These are phyloP conservation scores for Geosmithia morbida DNA, from an alignment of 2,329 filamentous ascomycete species.

Conservation along the genomic window DNA sequence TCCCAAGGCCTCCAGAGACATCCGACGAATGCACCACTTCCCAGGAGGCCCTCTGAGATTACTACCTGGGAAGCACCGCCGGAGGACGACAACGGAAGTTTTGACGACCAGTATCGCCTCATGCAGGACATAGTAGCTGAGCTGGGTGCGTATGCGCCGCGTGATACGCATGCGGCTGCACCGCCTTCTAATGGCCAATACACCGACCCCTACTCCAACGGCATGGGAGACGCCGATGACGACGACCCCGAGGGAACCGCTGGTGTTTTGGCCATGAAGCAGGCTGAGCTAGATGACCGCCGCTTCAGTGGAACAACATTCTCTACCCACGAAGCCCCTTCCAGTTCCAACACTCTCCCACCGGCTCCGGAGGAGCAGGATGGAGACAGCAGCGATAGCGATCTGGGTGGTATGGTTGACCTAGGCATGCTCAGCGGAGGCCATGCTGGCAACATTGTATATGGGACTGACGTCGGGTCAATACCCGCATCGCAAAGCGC, in stretches of 20 bases:
- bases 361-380: constrained; percentile 33
- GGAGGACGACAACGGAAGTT: constrained; percentile 13
- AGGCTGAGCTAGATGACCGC: constrained; percentile 68
- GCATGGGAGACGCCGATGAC: constrained; percentile 46
- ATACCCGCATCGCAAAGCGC: constrained; percentile 23
- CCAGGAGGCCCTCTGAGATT: constrained; percentile 32
- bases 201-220: constrained; percentile 30
- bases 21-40: constrained; percentile 44
- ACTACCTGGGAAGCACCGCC: constrained; percentile 12
- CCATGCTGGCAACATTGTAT: constrained; percentile 38
- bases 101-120: constrained; percentile 35
- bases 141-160: constrained; percentile 20
- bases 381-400: constrained; percentile 54
- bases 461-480: constrained; percentile 31
- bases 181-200: constrained; percentile 30
- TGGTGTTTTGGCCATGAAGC: constrained; percentile 68
- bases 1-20: constrained; percentile 37
- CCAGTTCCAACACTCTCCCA: constrained; percentile 21
- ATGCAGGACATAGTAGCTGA: constrained; percentile 45
- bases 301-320: constrained; percentile 20
- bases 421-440: constrained; percentile 62
- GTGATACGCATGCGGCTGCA: constrained; percentile 17
- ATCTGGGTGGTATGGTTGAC: constrained; percentile 51
- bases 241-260: constrained; percentile 81
- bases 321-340: constrained; percentile 14